These are phyloP conservation scores for Malus hybrid DNA, from an alignment of 331 rosid genomes.

Conservation along the genomic window DNA sequence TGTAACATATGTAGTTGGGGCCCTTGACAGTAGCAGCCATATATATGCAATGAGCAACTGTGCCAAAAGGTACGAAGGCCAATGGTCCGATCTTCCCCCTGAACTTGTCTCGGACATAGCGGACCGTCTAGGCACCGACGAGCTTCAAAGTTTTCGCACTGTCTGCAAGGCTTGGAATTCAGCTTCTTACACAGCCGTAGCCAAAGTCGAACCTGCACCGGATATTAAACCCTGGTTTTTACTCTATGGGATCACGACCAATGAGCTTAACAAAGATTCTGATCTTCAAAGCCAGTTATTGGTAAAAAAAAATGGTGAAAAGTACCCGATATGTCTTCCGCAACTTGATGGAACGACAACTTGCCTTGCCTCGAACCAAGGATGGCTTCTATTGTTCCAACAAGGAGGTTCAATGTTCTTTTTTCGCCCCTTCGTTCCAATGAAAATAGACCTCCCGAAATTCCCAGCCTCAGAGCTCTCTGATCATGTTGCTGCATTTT, in stretches of 20 bases:
- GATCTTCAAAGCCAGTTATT: not conserved
- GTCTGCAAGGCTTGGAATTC: constrained; percentile 19
- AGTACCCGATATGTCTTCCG: constrained; percentile 1
- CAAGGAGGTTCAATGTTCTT: constrained; percentile 11
- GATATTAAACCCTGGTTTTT: constrained; percentile 10
- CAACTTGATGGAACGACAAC: constrained; percentile 18
- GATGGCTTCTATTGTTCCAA: not conserved
- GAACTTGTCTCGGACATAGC: constrained; percentile 9
- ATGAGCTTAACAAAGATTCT: not conserved
- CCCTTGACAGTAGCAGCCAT: not conserved
- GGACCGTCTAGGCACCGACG: not conserved
- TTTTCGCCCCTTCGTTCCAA: constrained; percentile 5
- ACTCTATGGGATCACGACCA: not conserved
- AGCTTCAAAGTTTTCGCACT: constrained; percentile 9
- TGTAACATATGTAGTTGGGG: no score
- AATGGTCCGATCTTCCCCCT: constrained; percentile 2
- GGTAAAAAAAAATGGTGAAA: not conserved
- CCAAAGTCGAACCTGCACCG: not conserved
- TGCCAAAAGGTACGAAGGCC: not conserved
- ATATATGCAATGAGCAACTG: not conserved
- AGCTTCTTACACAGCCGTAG: constrained; percentile 1
- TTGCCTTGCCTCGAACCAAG: constrained; percentile 15
- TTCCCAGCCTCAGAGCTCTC: not conserved
- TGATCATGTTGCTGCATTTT: constrained; percentile 11
- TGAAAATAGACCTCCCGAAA: constrained; percentile 5